These are phyloP conservation scores for Bipolaris sorokiniana DNA, from an alignment of 2,329 filamentous ascomycete genomes.

Conservation along the genomic window DNA sequence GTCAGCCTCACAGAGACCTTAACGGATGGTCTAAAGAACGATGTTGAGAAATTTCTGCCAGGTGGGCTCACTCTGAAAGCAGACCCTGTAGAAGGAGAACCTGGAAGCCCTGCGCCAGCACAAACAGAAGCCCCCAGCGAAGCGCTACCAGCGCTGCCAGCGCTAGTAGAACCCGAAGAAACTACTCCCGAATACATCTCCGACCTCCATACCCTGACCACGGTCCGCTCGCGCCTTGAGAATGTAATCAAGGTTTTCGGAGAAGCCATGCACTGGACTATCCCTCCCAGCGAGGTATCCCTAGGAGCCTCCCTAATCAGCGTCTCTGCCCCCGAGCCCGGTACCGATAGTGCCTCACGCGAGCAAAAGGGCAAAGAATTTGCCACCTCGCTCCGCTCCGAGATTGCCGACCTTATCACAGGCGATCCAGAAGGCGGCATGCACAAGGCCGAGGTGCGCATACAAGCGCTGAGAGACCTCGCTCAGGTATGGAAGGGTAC, in stretches of 20 bases:
- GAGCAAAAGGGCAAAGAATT: slow-evolving; percentile 88
- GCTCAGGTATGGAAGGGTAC: slow-evolving; percentile 93
- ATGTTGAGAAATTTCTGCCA: slow-evolving; percentile 75
- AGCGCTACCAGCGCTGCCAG: slow-evolving; percentile 1
- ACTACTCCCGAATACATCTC: slow-evolving; percentile 64
- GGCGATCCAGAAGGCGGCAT: slow-evolving; percentile 64
- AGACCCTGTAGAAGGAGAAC: slow-evolving; percentile 9
- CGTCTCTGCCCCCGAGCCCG: slow-evolving; percentile 82
- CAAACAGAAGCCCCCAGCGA: slow-evolving; percentile 6
- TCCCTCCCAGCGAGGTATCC: slow-evolving; percentile 85
- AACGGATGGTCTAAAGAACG: slow-evolving; percentile 71
- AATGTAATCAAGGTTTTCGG: slow-evolving; percentile 90
- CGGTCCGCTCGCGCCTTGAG: slow-evolving; percentile 84
- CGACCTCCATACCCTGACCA: slow-evolving; percentile 80
- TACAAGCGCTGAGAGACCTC: slow-evolving; percentile 78
- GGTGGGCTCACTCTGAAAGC: slow-evolving; percentile 40
- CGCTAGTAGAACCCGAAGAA: slow-evolving; percentile 10
- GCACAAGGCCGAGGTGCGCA: slow-evolving; percentile 73
- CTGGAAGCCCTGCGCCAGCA: slow-evolving; percentile 3
- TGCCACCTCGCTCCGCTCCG: slow-evolving; percentile 70
- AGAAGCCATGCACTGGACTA: slow-evolving; percentile 92
- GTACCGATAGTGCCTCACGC: slow-evolving; percentile 68
- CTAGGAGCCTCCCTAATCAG: slow-evolving; percentile 86
- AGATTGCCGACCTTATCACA: slow-evolving; percentile 72
- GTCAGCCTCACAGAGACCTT: slow-evolving; percentile 79